These are phyloP conservation scores for Kodamaea kakaduensis DNA, from an alignment of 805 yeast species.

Conservation along the genomic window DNA sequence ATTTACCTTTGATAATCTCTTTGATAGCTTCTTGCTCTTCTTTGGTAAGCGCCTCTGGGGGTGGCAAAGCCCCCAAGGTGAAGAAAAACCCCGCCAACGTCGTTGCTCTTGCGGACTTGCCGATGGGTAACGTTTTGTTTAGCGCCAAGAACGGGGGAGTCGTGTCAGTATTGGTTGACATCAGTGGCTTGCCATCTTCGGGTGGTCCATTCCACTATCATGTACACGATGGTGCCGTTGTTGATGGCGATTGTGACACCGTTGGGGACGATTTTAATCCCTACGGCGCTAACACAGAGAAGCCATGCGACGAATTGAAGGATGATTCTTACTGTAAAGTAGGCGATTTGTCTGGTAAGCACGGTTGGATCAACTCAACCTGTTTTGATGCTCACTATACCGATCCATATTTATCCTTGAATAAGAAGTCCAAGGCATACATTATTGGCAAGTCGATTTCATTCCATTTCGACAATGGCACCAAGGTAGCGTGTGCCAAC, in stretches of 20 bases:
- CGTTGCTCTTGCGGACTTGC: constrained; percentile 57
- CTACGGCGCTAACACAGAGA: constrained; percentile 46
- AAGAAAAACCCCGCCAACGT: constrained; percentile 47
- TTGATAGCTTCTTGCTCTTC: constrained; percentile 1
- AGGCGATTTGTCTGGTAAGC: constrained; percentile 77
- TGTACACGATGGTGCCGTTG: constrained; percentile 57
- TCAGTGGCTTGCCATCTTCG: constrained; percentile 61
- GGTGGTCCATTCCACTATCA: constrained; percentile 72
- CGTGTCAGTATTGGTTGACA: constrained; percentile 64
- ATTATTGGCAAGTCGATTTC: constrained; percentile 53
- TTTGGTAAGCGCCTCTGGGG: constrained; percentile 16
- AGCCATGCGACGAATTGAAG: constrained; percentile 42
- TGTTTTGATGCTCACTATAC: constrained; percentile 60
- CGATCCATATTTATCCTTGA: constrained; percentile 64
- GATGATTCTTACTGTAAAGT: constrained; percentile 60
- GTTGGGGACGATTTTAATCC: constrained; percentile 63
- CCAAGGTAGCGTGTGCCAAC: constrained; percentile 61
- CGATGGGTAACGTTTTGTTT: constrained; percentile 52
- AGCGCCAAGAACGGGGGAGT: constrained; percentile 54
- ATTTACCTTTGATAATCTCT: constrained; percentile 3
- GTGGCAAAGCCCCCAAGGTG: constrained; percentile 48
- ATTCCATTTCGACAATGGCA: constrained; percentile 52
- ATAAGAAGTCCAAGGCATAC: constrained; percentile 51
- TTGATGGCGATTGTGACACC: constrained; percentile 34
- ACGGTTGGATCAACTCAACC: constrained; percentile 67